Evolutionary conservation across 1,284 basidiomycete species (phyloP), one percentile per base, ranked within the genome.

Genomic region (Rhizopogon parksii): DNA sequence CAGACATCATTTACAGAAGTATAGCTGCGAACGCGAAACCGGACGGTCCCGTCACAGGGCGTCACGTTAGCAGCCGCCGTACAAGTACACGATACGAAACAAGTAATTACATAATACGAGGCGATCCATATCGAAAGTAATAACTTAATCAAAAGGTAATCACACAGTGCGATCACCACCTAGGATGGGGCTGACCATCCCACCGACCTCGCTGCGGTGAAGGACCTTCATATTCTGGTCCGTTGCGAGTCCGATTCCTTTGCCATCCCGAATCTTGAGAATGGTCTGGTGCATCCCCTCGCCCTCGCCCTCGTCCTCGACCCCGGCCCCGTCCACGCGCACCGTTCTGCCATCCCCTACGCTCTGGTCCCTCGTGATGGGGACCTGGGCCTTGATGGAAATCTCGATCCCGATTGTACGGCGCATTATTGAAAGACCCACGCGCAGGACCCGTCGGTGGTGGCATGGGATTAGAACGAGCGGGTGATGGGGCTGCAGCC

Each of bases 201-300:
- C 67, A 68, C 9, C 61, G 64, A 6, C 57, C 54, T 19, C 62
- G 63, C 19, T 34, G 42, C 14, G 42, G 30, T 21, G 14, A 32
- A 6, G 63, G 42, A 9, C 50, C 49, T 4, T 54, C 47, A 39
- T 53, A 52, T n/a, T 49, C 56, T 4, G 42, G 39, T 27, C 63
- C 56, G 35, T 46, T 54, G n/a, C 54, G 45, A 14, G 43, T 39
- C 40, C 66, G 64, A 56, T 56, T 57, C 50, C 78, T 68, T 43
- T 70, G 70, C 82, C 82, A 83, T 5, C 81, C 82, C 36, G 78
- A 72, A 57, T 84, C 82, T n/a, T 76, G 66, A 30, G 74, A 65
- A 52, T 72, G 66, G n/a, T 66, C 62, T 15, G 63, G 53, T 50
- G 59, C 66, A 46, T 70, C 65, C 14, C 68, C 64, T 17, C 72